Evolutionary conservation across 2,329 filamentous ascomycete species (phyloP).

Genomic region (Colletotrichum salicis): DNA sequence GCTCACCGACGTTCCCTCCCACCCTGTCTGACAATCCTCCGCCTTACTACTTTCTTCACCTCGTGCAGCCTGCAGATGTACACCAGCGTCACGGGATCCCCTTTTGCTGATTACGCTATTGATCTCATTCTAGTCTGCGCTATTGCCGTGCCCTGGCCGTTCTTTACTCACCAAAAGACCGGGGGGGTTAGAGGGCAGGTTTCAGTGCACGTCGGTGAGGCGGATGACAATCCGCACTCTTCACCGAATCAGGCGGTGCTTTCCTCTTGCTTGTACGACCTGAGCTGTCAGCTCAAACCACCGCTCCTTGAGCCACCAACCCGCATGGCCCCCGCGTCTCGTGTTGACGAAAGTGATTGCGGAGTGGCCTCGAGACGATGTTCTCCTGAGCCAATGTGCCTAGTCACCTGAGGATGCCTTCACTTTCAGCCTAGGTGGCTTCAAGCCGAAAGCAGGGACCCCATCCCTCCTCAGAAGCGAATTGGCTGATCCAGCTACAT

Average conservation of each 20-base stretch:
- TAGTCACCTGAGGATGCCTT: slow-evolving; percentile 18
- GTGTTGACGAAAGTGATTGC: slow-evolving; percentile 19
- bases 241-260: slow-evolving; percentile 34
- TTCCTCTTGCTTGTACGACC: slow-evolving; percentile 19
- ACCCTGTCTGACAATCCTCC: slow-evolving; percentile 28
- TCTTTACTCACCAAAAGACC: background rate
- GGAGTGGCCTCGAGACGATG: background rate
- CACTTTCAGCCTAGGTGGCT: slow-evolving; percentile 7
- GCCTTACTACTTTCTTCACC: slow-evolving; percentile 32
- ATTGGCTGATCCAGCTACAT: background rate
- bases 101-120: slow-evolving; percentile 19
- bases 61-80: slow-evolving; percentile 32
- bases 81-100: slow-evolving; percentile 20
- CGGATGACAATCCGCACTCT: slow-evolving; percentile 13
- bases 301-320: background rate
- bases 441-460: background rate
- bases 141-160: background rate
- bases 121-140: background rate
- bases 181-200: background rate
- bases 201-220: slow-evolving; percentile 27
- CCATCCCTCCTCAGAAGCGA: background rate
- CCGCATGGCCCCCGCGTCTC: slow-evolving; percentile 31
- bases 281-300: slow-evolving; percentile 29
- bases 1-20: slow-evolving; percentile 14
- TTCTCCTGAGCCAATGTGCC: background rate